Evolutionary conservation across 2,329 filamentous ascomycete species (phyloP), one percentile per base, ranked within the genome.

Genomic region (Xylariomycetidae sp.): DNA sequence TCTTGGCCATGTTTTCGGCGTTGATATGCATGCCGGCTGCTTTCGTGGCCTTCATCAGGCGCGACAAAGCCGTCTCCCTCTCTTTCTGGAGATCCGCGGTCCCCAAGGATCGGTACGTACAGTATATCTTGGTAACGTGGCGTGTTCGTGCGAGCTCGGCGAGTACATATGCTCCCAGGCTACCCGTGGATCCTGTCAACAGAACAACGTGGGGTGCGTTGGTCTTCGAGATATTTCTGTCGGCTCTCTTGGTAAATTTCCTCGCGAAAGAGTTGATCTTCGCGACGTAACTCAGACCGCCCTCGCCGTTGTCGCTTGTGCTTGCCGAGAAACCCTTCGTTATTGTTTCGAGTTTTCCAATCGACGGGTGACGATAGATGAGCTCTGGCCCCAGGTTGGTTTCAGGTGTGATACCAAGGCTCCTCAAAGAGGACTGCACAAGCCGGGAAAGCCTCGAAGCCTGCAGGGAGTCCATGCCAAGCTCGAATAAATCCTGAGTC

Each of bases 381-480:
- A 47, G 44, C 16, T 46, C 40, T 14, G 38, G 25, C 6, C 40
- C 33, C 10, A 41, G 22, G 12, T 30, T 16, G 17, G 25, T 14
- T 7, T 18, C 34, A 14, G 15, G 16, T 20, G 20, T n/a, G 12
- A 18, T 11, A 7, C 16, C 16, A 12, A 23, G 6, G 1, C 16
- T 20, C 6, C 27, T 30, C 9, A 43, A 15, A 6, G 35, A 29
- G 2, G 33, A 29, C 12, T 28, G 38, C n/a, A 51, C 33, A 10
- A 39, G n/a, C 8, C 49, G 36, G 9, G 38, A 27, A 14, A 54
- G 25, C 5, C 34, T 42, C 13, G 48, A 42, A n/a, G 51, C 43
- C 17, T 56, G 48, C n/a, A 58, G 25, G 2, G 53, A 56, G 20
- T 56, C 50, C 49, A 56, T 49, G 1, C 54, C 54, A 9, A 41